Evolutionary conservation across 345 rosid species (phyloP).

Genomic region (Syzygium aqueum): DNA sequence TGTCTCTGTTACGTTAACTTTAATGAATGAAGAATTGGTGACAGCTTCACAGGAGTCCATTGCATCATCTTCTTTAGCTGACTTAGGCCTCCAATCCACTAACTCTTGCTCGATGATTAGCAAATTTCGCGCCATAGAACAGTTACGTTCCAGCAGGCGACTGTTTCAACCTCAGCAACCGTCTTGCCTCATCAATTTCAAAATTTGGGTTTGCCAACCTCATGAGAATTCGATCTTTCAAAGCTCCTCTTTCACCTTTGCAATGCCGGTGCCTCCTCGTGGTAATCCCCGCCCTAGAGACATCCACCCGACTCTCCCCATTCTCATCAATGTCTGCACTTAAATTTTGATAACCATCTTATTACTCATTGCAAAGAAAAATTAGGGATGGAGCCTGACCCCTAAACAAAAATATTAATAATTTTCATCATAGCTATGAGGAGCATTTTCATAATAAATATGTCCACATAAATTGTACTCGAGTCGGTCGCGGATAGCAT

Average conservation of each 20-base stretch:
- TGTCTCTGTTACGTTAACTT: neutral
- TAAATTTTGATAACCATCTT: too few species aligned
- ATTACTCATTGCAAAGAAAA: neutral
- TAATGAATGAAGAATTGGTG: neutral
- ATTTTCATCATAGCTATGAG: neutral
- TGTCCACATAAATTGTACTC: neutral
- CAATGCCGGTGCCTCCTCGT: conserved; percentile 1
- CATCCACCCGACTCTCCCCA: conserved; percentile 13
- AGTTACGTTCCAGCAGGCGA: conserved; percentile 31
- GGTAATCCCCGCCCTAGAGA: conserved; percentile 15
- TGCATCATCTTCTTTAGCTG: neutral
- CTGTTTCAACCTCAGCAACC: conserved; percentile 15
- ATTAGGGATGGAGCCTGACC: neutral
- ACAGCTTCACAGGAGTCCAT: neutral
- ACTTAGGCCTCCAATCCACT: conserved; percentile 26
- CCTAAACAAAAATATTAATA: too few species aligned
- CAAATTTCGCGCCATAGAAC: conserved; percentile 35
- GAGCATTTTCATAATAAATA: neutral
- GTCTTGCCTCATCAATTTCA: conserved; percentile 16
- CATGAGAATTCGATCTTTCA: conserved; percentile 4
- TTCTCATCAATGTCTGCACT: neutral
- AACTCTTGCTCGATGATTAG: conserved; percentile 47
- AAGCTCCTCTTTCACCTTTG: conserved; percentile 15
- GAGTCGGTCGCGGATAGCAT: neutral
- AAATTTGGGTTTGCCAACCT: conserved; percentile 2